Conservation (phyloP, 1,139 yeast species). For the Wickerhamomyces sp. region DNA sequence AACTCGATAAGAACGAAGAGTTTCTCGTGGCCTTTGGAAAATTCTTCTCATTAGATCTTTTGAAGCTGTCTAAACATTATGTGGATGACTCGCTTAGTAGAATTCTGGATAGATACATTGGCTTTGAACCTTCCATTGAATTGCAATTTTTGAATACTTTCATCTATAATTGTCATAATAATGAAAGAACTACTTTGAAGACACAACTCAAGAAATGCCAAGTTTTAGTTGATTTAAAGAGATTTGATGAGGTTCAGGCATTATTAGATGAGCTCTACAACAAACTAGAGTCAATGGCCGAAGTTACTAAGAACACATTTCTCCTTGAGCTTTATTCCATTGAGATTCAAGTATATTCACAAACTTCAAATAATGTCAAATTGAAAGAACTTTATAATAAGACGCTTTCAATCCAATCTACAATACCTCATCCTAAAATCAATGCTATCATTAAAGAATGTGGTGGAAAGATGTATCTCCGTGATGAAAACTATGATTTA, state of each 20-base stretch:
- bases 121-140: conserved; percentile 18
- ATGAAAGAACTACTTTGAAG: conserved; percentile 54
- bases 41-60: conserved; percentile 29
- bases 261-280: conserved; percentile 40
- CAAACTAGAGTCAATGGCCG: conserved; percentile 36
- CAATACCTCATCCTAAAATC: conserved; percentile 72
- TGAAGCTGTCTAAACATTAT: conserved; percentile 38
- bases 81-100: conserved; percentile 60
- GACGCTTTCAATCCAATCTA: conserved; percentile 47
- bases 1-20: conserved; percentile 30
- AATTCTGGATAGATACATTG: conserved; percentile 45
- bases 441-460: conserved; percentile 71
- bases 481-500: conserved; percentile 51
- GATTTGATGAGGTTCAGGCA: conserved; percentile 34
- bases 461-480: conserved; percentile 67
- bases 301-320: conserved; percentile 41
- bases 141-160: conserved; percentile 13
- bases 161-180: conserved; percentile 27
- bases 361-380: conserved; percentile 33
- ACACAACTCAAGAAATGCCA: conserved; percentile 50
- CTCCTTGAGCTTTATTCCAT: conserved; percentile 62
- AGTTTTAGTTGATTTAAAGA: conserved; percentile 37
- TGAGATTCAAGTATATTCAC: conserved; percentile 51
- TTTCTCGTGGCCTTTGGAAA: conserved; percentile 30
- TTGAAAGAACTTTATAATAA: conserved; percentile 46